These are phyloP conservation scores for Scedosporium aurantiacum DNA, from an alignment of 2,329 filamentous ascomycete species.

Conservation along the genomic window DNA sequence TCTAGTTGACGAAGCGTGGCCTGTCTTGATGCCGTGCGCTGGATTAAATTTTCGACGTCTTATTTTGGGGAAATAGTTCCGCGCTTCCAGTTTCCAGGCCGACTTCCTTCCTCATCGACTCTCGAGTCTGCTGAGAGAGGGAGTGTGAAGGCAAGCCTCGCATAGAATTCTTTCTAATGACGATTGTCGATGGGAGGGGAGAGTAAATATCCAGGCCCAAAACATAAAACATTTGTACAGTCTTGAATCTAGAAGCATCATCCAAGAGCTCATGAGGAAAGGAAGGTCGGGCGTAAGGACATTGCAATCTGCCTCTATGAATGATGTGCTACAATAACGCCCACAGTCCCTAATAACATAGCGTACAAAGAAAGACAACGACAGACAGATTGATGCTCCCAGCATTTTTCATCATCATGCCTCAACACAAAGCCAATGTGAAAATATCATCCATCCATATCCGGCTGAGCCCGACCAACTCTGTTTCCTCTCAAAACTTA, in stretches of 20 bases:
- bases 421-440: conserved; percentile 3
- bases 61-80: no score
- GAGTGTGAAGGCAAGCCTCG: no score
- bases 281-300: not conserved
- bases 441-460: conserved; percentile 1
- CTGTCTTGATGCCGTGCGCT: no score
- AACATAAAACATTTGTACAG: no score
- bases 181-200: no score
- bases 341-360: not conserved
- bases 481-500: conserved; percentile 26
- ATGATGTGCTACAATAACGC: not conserved
- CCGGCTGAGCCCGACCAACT: not conserved
- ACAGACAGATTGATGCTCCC: not conserved
- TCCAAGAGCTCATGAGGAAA: not conserved
- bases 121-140: no score
- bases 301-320: not conserved
- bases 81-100: no score
- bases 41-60: no score
- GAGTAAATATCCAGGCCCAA: no score
- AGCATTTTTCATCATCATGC: not conserved
- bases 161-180: no score
- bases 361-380: not conserved
- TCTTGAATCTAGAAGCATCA: not conserved
- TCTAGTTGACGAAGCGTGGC: no score
- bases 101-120: no score